Percentiles rank a stretch among this genome's conserved stretches.
phyloP scores from a whole-genome alignment of 495 filamentous ascomycete genomes.

The Penicillium ucsense region DNA sequence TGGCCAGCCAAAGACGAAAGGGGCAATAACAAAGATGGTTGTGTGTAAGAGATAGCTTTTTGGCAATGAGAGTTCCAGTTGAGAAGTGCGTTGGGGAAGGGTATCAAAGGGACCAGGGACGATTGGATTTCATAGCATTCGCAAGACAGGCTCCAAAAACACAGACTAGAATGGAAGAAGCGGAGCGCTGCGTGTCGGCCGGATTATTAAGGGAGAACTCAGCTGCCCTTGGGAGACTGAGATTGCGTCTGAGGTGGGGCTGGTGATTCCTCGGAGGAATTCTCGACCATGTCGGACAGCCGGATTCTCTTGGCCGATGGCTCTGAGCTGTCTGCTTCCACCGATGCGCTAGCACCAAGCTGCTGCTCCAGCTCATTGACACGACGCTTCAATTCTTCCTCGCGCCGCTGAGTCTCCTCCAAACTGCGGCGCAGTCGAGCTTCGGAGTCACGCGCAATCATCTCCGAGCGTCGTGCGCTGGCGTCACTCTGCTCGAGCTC shows the following conservation, averaged over 20 bases:
- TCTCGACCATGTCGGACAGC: constrained; percentile 35
- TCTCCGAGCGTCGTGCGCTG: constrained; percentile 51
- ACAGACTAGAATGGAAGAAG: background rate
- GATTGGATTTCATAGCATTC: constrained; percentile 21
- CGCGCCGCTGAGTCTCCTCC: constrained; percentile 64
- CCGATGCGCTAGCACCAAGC: constrained; percentile 17
- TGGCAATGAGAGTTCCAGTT: constrained; percentile 18
- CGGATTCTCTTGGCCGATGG: constrained; percentile 39
- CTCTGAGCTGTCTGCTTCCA: constrained; percentile 26
- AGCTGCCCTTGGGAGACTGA: constrained; percentile 34
- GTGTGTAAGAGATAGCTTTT: constrained; percentile 15
- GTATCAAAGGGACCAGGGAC: constrained; percentile 36
- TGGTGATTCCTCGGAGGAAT: constrained; percentile 24
- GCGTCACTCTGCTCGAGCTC: constrained; percentile 77
- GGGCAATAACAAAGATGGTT: constrained; percentile 2
- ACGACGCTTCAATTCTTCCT: constrained; percentile 72
- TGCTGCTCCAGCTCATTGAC: constrained; percentile 72
- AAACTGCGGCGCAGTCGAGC: constrained; percentile 55
- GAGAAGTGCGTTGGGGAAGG: constrained; percentile 30
- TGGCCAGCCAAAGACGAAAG: constrained; percentile 1
- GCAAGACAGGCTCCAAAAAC: background rate
- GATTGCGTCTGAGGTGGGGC: constrained; percentile 24
- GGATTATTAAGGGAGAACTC: constrained; percentile 1
- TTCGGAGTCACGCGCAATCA: constrained; percentile 48
- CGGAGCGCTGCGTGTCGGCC: background rate